Conservation (phyloP, 257 asterid species). For the Dorcoceras hygrometricum region DNA sequence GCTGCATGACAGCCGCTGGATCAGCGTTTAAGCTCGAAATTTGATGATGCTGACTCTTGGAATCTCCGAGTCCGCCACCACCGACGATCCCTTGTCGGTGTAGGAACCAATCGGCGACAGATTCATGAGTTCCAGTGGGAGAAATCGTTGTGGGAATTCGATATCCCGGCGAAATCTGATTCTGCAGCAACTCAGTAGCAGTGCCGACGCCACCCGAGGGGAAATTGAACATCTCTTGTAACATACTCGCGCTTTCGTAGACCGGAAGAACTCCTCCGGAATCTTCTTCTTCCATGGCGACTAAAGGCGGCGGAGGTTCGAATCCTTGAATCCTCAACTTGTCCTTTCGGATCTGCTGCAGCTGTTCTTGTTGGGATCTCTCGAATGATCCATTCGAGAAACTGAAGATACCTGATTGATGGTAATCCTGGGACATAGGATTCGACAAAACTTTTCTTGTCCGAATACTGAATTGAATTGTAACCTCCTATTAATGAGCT, state of each 20-base stretch:
- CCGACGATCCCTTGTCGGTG: constrained; percentile 39
- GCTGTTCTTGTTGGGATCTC: constrained; percentile 59
- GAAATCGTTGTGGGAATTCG: constrained; percentile 34
- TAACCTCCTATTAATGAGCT: no score
- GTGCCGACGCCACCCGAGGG: constrained; percentile 41
- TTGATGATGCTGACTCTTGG: constrained; percentile 32
- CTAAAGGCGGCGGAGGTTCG: constrained; percentile 30
- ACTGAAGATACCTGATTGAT: constrained; percentile 55
- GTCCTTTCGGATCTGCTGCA: constrained; percentile 29
- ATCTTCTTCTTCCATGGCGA: constrained; percentile 55
- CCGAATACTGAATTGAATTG: neutral
- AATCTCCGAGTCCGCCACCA: constrained; percentile 37
- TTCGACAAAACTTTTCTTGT: constrained; percentile 23
- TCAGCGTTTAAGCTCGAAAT: constrained; percentile 50
- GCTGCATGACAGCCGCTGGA: constrained; percentile 94
- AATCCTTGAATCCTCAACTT: constrained; percentile 70
- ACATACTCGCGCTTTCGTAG: constrained; percentile 76
- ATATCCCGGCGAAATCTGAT: constrained; percentile 47
- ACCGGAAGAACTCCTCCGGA: constrained; percentile 48
- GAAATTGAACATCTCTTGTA: constrained; percentile 85
- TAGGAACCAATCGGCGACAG: constrained; percentile 40
- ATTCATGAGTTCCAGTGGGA: constrained; percentile 16
- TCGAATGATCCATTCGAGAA: constrained; percentile 88
- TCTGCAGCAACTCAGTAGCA: constrained; percentile 55
- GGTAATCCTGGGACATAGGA: constrained; percentile 93